Base-by-base conservation (phyloP, 768 basidiomycete genomes). In the Naganishia randhawae region DNA sequence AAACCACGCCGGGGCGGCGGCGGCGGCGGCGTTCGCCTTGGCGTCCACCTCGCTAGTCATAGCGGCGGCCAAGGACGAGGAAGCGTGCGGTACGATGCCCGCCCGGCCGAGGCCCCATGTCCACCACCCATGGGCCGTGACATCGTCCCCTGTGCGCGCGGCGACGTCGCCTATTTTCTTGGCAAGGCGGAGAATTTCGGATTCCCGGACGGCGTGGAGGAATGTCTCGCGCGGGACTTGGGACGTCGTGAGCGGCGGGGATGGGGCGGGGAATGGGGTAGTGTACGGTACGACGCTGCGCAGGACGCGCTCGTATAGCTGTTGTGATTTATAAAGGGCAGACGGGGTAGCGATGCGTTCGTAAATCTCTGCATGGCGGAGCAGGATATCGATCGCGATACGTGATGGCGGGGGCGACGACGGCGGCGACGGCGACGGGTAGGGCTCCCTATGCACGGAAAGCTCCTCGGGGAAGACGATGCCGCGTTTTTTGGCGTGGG, bases 341-440 rank as follows among this genome's bases (percentile, higher is more conserved):
- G 74, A 67, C 4, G 63, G 52, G 6, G 75, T 74, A 6, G 70
- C 69, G 25, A 79, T 74, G 22, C 78, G 55, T 65, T 79, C 78
- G 41, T 77, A 50, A 17, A 77, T 71, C 13, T 76, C 77, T 7
- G 78, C 78, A 65, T 79, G 77, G 22, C 76, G 70, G 16, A 75
- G 35, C 8, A 79, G 50, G 22, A 79, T 69, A 68, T 79, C 78
- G 29, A 75, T 16, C 4, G 72, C 77, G 17, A 73, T 71, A 8
- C 73, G 73, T 52, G 75, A 75, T 11, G 66, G 72, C 50, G 66
- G 68, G 7, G 61, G 54, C 53, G 7, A 41, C 57, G 39, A 55
- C 42, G 32, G 11, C 42, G 1, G 7, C n/a, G 25, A 64, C 25
- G 42, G 6, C 61, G 51, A 33, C 55, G 57, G 29, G 55, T 22